A percentile compares a stretch with the other conserved stretches of the same genome.
These are phyloP conservation scores for Picocystis sp. DNA, from an alignment of 163 green algal species.

Conservation along the genomic window DNA sequence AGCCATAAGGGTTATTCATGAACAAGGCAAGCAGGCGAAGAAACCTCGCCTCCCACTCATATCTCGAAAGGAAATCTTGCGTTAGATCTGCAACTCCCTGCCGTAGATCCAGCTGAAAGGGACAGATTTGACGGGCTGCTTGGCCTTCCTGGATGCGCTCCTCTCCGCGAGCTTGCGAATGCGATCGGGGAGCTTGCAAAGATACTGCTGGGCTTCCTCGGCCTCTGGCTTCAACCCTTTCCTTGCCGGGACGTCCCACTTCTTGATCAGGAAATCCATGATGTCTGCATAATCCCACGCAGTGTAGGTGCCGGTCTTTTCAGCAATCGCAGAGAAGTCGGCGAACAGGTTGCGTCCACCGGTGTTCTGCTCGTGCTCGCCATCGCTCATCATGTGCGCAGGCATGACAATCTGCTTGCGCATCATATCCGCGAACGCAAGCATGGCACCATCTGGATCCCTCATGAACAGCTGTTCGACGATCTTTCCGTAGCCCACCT, in stretches of 20 bases:
- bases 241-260: too few relatives aligned
- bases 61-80: too few relatives aligned
- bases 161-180: constrained; percentile 75
- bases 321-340: constrained; percentile 77
- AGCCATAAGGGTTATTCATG: too few relatives aligned
- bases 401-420: constrained; percentile 97
- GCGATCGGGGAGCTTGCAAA: constrained; percentile 66
- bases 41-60: neutral
- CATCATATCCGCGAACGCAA: constrained; percentile 97
- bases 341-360: constrained; percentile 58
- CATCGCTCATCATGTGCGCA: constrained; percentile 86
- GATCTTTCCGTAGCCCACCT: constrained; percentile 7
- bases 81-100: constrained; percentile 34
- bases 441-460: constrained; percentile 66
- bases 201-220: constrained; percentile 63
- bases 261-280: constrained; percentile 66
- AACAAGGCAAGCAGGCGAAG: too few relatives aligned
- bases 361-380: constrained; percentile 30
- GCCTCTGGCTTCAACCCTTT: constrained; percentile 34
- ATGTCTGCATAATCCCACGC: constrained; percentile 84
- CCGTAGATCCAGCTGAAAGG: constrained; percentile 75
- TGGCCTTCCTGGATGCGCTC: constrained; percentile 30
- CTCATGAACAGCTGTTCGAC: constrained; percentile 25
- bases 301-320: constrained; percentile 61
- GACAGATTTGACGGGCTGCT: constrained; percentile 16